phyloP scores from a whole-genome alignment of 257 asterid genomes.

The Ophiorrhiza pumila region DNA sequence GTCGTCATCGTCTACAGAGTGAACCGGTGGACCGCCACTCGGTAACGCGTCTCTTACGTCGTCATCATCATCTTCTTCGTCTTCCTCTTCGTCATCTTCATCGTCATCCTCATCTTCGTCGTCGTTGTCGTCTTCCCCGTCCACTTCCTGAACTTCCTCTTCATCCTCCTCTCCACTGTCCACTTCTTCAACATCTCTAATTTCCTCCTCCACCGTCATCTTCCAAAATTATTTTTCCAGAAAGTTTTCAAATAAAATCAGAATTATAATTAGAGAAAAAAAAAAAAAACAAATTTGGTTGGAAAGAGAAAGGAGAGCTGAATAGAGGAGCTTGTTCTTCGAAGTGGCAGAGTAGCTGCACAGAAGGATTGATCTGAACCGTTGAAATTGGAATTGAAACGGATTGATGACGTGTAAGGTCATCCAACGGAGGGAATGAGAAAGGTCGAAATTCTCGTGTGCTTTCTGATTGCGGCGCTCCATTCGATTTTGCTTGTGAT shows the following conservation, averaged over 20 bases:
- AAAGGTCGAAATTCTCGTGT: constrained; percentile 19
- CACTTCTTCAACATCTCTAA: constrained; percentile 31
- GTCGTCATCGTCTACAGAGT: constrained; percentile 25
- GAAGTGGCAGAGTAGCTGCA: constrained; percentile 25
- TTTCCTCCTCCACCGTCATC: constrained; percentile 61
- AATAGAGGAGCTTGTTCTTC: constrained; percentile 30
- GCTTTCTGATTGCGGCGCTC: constrained; percentile 42
- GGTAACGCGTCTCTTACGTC: constrained; percentile 26
- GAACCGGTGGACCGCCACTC: constrained; percentile 26
- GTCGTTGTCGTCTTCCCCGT: constrained; percentile 50
- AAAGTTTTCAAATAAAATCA: constrained; percentile 1
- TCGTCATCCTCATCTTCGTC: constrained; percentile 42
- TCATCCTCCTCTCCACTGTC: constrained; percentile 37
- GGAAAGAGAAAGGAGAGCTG: constrained; percentile 25
- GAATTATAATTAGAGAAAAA: not conserved
- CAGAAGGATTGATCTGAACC: constrained; percentile 41
- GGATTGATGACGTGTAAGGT: constrained; percentile 51
- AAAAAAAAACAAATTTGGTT: constrained; percentile 2
- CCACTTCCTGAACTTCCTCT: constrained; percentile 40
- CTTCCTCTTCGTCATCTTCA: constrained; percentile 15
- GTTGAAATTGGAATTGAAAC: constrained; percentile 28
- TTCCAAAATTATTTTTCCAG: not conserved
- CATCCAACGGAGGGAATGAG: constrained; percentile 31
- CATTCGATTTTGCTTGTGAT: constrained; percentile 3
- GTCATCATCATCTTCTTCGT: constrained; percentile 7